Percentiles rank a stretch among this genome's conserved stretches.
Conservation (phyloP, 495 filamentous ascomycete species). For the Trichoderma orchidacearum region DNA sequence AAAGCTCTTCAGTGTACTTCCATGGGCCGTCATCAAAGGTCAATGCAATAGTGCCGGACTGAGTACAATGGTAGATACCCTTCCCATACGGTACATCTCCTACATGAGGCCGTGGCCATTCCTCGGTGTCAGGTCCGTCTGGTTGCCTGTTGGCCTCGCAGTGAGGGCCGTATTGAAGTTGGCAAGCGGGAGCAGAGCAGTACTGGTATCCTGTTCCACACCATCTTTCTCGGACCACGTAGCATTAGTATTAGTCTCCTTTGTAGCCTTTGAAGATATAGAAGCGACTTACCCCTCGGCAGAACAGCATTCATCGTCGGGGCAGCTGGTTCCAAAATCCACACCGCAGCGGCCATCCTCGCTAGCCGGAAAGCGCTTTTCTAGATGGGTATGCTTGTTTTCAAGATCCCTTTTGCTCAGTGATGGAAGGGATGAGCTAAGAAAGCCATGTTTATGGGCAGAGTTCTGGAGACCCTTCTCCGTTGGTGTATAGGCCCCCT, state of each 20-base stretch:
- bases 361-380: neutral
- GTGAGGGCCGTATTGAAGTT: conserved; percentile 45
- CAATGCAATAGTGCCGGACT: conserved; percentile 51
- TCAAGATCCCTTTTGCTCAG: too few relatives aligned
- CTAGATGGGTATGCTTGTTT: too few relatives aligned
- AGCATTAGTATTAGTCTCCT: too few relatives aligned
- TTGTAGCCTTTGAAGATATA: too few relatives aligned
- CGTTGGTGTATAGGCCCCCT: too few relatives aligned
- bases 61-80: conserved; percentile 50
- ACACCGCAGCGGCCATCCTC: conserved; percentile 22
- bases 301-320: conserved; percentile 49
- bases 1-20: conserved; percentile 51
- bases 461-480: too few relatives aligned
- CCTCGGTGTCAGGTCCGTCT: conserved; percentile 42
- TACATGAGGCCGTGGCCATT: conserved; percentile 42
- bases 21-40: conserved; percentile 73
- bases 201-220: conserved; percentile 49
- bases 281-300: conserved; percentile 40
- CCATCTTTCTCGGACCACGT: conserved; percentile 24
- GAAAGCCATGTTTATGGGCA: too few relatives aligned
- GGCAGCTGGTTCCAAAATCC: conserved; percentile 31
- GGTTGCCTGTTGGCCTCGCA: conserved; percentile 61
- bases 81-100: conserved; percentile 48
- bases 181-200: conserved; percentile 58
- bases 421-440: too few relatives aligned